These are phyloP conservation scores for Anisodus tanguticus DNA, from an alignment of 257 asterid species.

Conservation along the genomic window DNA sequence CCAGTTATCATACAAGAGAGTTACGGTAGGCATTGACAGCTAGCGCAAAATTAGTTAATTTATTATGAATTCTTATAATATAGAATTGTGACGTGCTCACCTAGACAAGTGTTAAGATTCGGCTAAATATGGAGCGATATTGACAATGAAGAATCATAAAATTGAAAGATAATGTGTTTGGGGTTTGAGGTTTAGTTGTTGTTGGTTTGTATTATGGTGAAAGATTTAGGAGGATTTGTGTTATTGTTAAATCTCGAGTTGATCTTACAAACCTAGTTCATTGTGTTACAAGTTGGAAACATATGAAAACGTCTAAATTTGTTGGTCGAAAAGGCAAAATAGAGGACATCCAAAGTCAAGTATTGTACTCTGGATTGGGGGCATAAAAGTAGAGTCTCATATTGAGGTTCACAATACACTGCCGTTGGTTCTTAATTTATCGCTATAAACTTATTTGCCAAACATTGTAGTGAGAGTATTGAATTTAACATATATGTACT, in stretches of 20 bases:
- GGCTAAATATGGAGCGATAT: not conserved
- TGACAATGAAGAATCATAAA: not conserved
- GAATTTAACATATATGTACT: too few species aligned
- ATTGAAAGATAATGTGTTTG: not conserved
- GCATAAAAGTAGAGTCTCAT: not conserved
- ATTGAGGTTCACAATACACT: not conserved
- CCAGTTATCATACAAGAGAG: not conserved
- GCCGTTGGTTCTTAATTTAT: not conserved
- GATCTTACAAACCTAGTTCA: not conserved
- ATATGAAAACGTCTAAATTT: conserved; percentile 8
- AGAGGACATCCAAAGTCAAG: conserved; percentile 7
- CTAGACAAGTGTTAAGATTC: not conserved
- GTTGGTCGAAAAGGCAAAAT: conserved; percentile 18
- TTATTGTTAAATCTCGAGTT: not conserved
- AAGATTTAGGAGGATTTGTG: not conserved
- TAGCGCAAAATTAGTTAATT: not conserved
- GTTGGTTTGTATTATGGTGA: not conserved
- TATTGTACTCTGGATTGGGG: conserved; percentile 5
- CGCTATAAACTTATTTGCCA: too few species aligned
- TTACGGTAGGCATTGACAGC: not conserved
- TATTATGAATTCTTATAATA: not conserved
- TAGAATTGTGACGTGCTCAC: not conserved
- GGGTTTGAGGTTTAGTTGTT: not conserved
- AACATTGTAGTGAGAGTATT: too few species aligned
- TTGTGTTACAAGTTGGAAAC: not conserved